These are phyloP conservation scores for Limnanthes douglasii DNA, from an alignment of 345 rosid genomes.

Conservation along the genomic window DNA sequence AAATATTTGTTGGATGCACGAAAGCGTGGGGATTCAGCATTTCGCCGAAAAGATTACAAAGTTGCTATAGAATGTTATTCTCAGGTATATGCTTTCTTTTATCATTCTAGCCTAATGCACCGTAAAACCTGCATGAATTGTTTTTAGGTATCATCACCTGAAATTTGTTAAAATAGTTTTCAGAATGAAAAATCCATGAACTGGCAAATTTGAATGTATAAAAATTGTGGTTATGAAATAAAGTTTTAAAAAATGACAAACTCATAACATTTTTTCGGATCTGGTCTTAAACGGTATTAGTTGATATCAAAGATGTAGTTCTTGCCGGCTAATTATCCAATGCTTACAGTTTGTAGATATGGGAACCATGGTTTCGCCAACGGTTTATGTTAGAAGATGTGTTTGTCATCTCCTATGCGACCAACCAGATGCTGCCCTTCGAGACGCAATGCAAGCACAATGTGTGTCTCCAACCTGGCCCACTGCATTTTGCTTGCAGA, in stretches of 20 bases:
- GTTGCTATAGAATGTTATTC: constrained; percentile 72
- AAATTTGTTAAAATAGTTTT: too few relatives aligned
- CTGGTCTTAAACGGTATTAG: too few relatives aligned
- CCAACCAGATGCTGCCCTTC: constrained; percentile 74
- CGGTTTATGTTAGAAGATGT: constrained; percentile 68
- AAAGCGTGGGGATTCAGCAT: constrained; percentile 76
- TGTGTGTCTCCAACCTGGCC: constrained; percentile 84
- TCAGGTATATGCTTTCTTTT: constrained; percentile 29
- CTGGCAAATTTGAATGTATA: too few relatives aligned
- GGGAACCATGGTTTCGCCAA: constrained; percentile 80
- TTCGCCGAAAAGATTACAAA: constrained; percentile 47
- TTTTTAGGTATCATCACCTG: too few relatives aligned
- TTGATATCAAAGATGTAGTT: too few relatives aligned
- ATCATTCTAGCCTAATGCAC: too few relatives aligned
- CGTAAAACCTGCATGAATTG: too few relatives aligned
- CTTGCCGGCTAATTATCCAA: background rate
- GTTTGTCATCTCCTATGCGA: constrained; percentile 62
- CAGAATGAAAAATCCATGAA: too few relatives aligned
- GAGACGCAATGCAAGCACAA: constrained; percentile 96
- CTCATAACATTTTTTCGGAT: too few relatives aligned
- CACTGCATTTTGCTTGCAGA: constrained; percentile 79
- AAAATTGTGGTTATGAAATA: too few relatives aligned
- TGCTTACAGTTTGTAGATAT: constrained; percentile 55
- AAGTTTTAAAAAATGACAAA: too few relatives aligned
- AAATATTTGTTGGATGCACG: constrained; percentile 83